Evolutionary conservation across 1,139 yeast genomes (phyloP).

Genomic region (Protomyces gravidus): DNA sequence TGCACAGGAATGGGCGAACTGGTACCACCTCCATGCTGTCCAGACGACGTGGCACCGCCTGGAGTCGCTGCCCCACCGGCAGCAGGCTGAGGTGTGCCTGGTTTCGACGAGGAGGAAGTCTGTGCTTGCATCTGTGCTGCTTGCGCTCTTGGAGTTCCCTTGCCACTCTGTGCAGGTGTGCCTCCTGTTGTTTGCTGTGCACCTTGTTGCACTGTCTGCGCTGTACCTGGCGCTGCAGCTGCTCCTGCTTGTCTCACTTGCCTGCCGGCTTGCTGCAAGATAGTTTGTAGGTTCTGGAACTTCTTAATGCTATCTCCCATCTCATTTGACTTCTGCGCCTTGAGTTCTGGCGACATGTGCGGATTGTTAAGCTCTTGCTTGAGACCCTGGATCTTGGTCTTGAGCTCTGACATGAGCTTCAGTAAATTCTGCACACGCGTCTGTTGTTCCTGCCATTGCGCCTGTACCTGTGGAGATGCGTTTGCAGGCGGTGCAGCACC

Average conservation of each 20-base stretch:
- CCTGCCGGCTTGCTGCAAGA: constrained; percentile 14
- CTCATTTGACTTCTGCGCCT: constrained; percentile 29
- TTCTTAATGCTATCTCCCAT: constrained; percentile 28
- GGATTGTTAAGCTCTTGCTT: constrained; percentile 17
- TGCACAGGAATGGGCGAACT: constrained; percentile 12
- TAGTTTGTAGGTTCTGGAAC: constrained; percentile 27
- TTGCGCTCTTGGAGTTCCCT: neutral
- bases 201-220: neutral
- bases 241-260: constrained; percentile 15
- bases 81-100: neutral
- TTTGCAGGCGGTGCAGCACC: constrained; percentile 16
- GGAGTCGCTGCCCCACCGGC: constrained; percentile 24
- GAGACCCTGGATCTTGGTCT: constrained; percentile 21
- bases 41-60: constrained; percentile 57
- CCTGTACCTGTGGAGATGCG: constrained; percentile 22
- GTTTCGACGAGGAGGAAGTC: neutral
- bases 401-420: constrained; percentile 16
- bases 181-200: neutral
- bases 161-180: neutral
- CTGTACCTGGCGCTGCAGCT: neutral
- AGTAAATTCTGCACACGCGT: constrained; percentile 22
- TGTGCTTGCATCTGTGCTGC: neutral
- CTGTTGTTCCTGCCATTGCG: constrained; percentile 29
- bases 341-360: constrained; percentile 12
- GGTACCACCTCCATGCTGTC: constrained; percentile 48